A percentile compares a stretch with the other conserved stretches of the same genome.
phyloP scores from a whole-genome alignment of 2,329 filamentous ascomycete species.

The Claviceps fusiformis region DNA sequence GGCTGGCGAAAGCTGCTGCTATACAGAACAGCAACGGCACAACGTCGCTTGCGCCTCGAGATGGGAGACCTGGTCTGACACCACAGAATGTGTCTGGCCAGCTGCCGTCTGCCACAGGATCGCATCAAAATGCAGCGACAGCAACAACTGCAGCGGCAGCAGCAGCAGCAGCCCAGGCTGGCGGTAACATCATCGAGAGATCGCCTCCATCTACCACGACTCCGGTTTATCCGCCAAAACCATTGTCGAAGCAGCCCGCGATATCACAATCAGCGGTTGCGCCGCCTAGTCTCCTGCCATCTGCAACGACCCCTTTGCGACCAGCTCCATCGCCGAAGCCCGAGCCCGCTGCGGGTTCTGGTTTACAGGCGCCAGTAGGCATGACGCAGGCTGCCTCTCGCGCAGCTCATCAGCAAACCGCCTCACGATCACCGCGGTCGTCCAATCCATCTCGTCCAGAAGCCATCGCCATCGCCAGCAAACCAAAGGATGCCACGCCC shows the following conservation, averaged over 20 bases:
- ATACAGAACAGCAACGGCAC: constrained; percentile 20
- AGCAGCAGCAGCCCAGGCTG: not conserved
- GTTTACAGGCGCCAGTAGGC: constrained; percentile 24
- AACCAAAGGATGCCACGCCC: constrained; percentile 15
- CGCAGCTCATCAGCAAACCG: constrained; percentile 18
- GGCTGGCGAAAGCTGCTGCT: constrained; percentile 21
- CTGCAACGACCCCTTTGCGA: constrained; percentile 16
- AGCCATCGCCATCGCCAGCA: constrained; percentile 10
- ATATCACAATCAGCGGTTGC: constrained; percentile 13
- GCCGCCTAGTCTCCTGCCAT: constrained; percentile 15
- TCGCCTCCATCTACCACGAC: constrained; percentile 17
- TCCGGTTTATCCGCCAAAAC: constrained; percentile 23
- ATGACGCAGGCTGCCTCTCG: constrained; percentile 18
- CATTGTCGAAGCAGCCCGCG: constrained; percentile 9
- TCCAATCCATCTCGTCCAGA: constrained; percentile 22
- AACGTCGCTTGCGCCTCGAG: constrained; percentile 19
- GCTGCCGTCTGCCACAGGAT: constrained; percentile 1
- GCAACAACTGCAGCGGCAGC: too few relatives aligned
- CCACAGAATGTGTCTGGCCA: not conserved
- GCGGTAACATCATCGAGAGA: constrained; percentile 13
- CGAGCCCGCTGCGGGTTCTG: constrained; percentile 15
- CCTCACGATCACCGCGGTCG: constrained; percentile 18
- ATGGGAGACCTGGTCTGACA: constrained; percentile 14
- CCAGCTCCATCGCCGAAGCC: constrained; percentile 19
- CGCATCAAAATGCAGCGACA: constrained; percentile 7